A percentile compares a stretch with the other conserved stretches of the same genome.
These are phyloP conservation scores for Crithidia acanthocephali DNA, from an alignment of 208 protist genomes.

Conservation along the genomic window DNA sequence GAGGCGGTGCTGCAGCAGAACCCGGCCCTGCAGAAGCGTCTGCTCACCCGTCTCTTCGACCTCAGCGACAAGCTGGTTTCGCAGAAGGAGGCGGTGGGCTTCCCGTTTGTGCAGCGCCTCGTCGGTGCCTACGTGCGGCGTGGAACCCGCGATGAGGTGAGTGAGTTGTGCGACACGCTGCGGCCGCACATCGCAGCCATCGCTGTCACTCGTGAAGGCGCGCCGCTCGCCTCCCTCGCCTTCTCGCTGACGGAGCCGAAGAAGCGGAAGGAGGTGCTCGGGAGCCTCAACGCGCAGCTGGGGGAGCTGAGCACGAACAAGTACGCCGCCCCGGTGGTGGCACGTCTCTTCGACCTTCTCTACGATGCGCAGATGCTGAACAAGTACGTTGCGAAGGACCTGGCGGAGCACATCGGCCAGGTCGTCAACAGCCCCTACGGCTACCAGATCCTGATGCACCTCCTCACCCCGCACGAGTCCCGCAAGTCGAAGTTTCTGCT, in stretches of 20 bases:
- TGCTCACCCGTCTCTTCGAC: constrained; percentile 83
- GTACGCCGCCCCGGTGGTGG: constrained; percentile 85
- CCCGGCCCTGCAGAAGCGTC: constrained; percentile 67
- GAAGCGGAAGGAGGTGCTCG: constrained; percentile 85
- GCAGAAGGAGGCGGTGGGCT: constrained; percentile 85
- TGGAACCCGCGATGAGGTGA: constrained; percentile 84
- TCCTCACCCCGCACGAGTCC: constrained; percentile 74
- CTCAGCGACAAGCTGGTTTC: constrained; percentile 89
- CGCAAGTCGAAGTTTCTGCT: constrained; percentile 79
- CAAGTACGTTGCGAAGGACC: constrained; percentile 82
- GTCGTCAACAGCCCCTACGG: constrained; percentile 88
- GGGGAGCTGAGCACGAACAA: constrained; percentile 75
- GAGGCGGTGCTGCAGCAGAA: constrained; percentile 72
- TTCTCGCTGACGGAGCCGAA: constrained; percentile 85
- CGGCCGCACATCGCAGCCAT: constrained; percentile 75
- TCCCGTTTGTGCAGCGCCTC: constrained; percentile 87
- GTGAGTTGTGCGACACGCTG: constrained; percentile 86
- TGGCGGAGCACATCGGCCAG: constrained; percentile 65
- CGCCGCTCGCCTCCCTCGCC: constrained; percentile 74
- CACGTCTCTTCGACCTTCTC: constrained; percentile 86
- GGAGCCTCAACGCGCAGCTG: constrained; percentile 66
- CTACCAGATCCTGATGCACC: constrained; percentile 84
- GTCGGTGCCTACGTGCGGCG: constrained; percentile 66
- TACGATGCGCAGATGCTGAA: constrained; percentile 86
- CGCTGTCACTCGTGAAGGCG: constrained; percentile 70